Conservation (phyloP, 2,329 filamentous ascomycete species). For the Aaosphaeria arxii region DNA sequence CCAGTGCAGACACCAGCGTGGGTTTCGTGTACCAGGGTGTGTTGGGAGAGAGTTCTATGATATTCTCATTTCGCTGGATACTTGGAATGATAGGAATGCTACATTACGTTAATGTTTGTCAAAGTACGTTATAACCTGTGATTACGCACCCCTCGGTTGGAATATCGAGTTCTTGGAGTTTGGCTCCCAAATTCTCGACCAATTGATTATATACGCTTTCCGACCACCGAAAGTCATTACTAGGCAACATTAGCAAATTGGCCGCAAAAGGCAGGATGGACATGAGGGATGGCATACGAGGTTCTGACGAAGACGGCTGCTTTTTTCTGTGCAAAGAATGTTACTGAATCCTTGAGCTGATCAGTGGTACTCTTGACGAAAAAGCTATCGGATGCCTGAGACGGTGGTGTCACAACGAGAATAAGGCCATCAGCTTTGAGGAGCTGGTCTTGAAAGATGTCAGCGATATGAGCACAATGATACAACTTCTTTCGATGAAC, state of each 20-base stretch:
- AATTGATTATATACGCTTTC: conserved; percentile 1
- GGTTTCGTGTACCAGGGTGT: not conserved
- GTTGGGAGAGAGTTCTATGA: conserved; percentile 1
- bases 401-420: not conserved
- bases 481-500: not conserved
- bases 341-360: conserved; percentile 1
- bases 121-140: not conserved
- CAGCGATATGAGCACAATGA: not conserved
- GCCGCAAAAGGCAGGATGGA: not conserved
- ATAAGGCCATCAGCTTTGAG: not conserved
- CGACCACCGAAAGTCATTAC: not conserved
- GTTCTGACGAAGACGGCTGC: not conserved
- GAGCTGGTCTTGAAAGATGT: conserved; percentile 1
- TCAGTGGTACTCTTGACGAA: not conserved
- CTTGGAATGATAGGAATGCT: not conserved
- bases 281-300: not conserved
- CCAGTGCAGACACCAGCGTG: conserved; percentile 1
- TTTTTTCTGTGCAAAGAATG: not conserved
- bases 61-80: not conserved
- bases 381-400: not conserved
- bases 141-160: not conserved
- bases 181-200: not conserved
- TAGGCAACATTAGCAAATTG: not conserved
- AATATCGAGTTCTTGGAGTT: not conserved
- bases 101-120: not conserved